Evolutionary conservation across 2,329 filamentous ascomycete genomes (phyloP).

Genomic region (Scopulariopsis brevicaulis): DNA sequence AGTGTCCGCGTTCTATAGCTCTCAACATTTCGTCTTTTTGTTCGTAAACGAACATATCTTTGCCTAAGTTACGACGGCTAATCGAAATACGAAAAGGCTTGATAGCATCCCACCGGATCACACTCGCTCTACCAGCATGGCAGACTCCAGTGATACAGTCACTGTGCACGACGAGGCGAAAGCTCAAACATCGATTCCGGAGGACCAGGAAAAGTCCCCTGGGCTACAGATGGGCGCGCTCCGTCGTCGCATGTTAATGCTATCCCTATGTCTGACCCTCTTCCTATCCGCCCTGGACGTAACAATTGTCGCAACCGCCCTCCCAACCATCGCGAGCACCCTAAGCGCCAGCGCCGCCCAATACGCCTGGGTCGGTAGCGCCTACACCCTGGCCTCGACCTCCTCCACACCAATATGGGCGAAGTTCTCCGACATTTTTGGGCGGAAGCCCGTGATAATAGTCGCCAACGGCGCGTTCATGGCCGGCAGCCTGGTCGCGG

Average conservation of each 20-base stretch:
- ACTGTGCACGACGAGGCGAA: background rate
- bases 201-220: background rate
- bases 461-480: conserved; percentile 55
- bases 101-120: background rate
- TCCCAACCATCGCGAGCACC: conserved; percentile 42
- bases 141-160: background rate
- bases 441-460: conserved; percentile 53
- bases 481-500: conserved; percentile 51
- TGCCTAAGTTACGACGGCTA: background rate
- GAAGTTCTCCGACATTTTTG: conserved; percentile 60
- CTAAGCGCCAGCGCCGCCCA: conserved; percentile 51
- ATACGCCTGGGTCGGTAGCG: conserved; percentile 69
- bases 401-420: conserved; percentile 55
- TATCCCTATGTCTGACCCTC: conserved; percentile 15
- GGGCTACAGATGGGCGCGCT: background rate
- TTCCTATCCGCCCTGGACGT: conserved; percentile 36
- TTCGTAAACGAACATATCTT: background rate
- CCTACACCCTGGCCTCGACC: conserved; percentile 60
- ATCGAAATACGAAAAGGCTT: background rate
- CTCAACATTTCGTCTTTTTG: background rate
- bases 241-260: conserved; percentile 1
- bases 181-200: background rate
- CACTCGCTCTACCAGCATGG: background rate
- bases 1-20: background rate
- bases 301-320: conserved; percentile 49